Evolutionary conservation across 2,329 filamentous ascomycete genomes (phyloP), one percentile per base, ranked within the genome.

Genomic region (Pyrenochaeta sp.): DNA sequence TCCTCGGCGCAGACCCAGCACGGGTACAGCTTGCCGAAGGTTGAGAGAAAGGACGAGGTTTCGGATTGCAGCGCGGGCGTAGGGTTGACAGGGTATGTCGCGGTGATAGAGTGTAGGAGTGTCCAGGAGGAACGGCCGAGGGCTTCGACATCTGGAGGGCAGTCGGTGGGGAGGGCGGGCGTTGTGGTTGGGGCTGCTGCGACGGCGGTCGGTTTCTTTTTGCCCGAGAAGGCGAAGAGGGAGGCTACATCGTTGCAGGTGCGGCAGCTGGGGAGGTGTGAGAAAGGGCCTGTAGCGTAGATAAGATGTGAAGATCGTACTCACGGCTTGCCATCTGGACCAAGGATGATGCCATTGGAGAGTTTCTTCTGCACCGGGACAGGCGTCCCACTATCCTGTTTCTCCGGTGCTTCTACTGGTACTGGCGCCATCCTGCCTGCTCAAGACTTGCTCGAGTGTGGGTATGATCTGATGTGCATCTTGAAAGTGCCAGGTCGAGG

Each of bases 1-100:
- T 97, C 93, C 48, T 93, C 88, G 22, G 92, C 94, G 72, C 94
- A 99, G 3, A 88, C 83, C 90, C 92, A 96, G 77, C 94, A 99
- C 3, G 94, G 94, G 67, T 99, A 99, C 14, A 97, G 74, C 57
- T 87, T 88, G 18, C 89, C 86, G 69, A 99, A 96, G 2, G 91
- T 78, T 17, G 77, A 75, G 60, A 99, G 80, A 74, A 99, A 97
- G 37, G 83, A 80, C 42, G 79, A 78, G 58, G 95, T 87, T 59
- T 96, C 88, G 20, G 76, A 75, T 68, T 96, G 90, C 59, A 96
- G 83, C 7, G 77, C 71, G 1, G 77, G 70, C 0, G 86, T 83
- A 0, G 94, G 90, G 6, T 68, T 72, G 6, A 81, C 77, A 1
- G 94, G 94, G 70, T 97, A 99, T 10, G 84, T 84, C 0, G 92